These are phyloP conservation scores for Xylariaceae sp. DNA, from an alignment of 2,329 filamentous ascomycete genomes.

Conservation along the genomic window DNA sequence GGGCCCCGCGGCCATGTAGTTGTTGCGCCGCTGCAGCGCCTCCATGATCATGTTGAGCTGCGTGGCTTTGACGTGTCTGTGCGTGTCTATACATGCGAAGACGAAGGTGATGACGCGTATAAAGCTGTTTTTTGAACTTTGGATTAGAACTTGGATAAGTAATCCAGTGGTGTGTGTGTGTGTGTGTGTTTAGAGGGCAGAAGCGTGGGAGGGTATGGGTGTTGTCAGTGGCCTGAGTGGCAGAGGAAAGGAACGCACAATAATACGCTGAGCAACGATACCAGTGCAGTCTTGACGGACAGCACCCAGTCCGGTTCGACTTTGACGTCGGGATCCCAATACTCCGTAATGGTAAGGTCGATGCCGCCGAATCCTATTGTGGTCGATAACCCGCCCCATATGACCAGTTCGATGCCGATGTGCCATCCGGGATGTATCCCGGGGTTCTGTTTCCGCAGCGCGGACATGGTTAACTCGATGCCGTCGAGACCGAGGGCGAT, in stretches of 20 bases:
- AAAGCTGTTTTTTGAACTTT: constrained; percentile 2
- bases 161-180: too few relatives aligned
- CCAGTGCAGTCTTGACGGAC: background rate
- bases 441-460: constrained; percentile 9
- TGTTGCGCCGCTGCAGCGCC: background rate
- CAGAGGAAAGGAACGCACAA: constrained; percentile 1
- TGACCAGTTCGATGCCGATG: constrained; percentile 8
- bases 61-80: constrained; percentile 3
- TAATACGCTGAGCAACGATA: constrained; percentile 6
- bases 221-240: background rate
- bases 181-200: too few relatives aligned
- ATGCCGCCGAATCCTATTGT: too few relatives aligned
- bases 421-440: constrained; percentile 12
- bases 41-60: background rate
- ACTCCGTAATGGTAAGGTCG: too few relatives aligned
- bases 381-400: constrained; percentile 10
- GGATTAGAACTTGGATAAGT: too few relatives aligned
- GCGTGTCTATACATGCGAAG: constrained; percentile 10
- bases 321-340: too few relatives aligned
- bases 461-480: background rate
- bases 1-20: background rate
- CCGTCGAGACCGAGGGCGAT: constrained; percentile 2
- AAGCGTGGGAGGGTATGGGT: too few relatives aligned
- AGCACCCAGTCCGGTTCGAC: background rate
- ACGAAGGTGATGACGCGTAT: constrained; percentile 11